A percentile compares a stretch with the other conserved stretches of the same genome.
These are phyloP conservation scores for Salicornia ramosissima DNA, from an alignment of 148 eudicot species.

Conservation along the genomic window DNA sequence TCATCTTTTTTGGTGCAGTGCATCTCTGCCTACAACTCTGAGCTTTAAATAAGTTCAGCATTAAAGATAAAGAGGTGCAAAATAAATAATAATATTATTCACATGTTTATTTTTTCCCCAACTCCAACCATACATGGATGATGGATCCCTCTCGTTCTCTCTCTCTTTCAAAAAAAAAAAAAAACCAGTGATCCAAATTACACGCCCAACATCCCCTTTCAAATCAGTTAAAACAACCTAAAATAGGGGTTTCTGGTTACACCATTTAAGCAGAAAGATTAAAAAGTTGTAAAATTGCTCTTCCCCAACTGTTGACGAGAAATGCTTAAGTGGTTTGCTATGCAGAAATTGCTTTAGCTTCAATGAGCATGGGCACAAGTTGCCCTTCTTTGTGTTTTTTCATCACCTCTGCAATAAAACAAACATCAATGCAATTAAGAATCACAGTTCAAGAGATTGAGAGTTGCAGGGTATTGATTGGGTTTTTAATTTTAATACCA, in stretches of 20 bases:
- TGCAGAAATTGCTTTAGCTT: conserved; percentile 41
- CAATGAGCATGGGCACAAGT: conserved; percentile 60
- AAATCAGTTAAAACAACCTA: background rate
- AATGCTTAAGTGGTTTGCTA: conserved; percentile 21
- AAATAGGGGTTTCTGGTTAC: background rate
- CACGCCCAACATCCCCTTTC: no score
- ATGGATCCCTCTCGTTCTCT: no score
- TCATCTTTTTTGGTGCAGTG: background rate
- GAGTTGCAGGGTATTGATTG: background rate
- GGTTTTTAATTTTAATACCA: conserved; percentile 21
- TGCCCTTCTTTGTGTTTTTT: conserved; percentile 46
- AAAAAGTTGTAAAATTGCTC: background rate
- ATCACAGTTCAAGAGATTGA: background rate
- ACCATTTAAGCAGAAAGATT: background rate
- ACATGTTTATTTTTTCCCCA: no score
- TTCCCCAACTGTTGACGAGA: background rate
- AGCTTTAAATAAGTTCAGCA: no score
- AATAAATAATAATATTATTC: no score
- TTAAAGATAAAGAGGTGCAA: no score
- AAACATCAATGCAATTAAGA: background rate
- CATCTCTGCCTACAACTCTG: no score
- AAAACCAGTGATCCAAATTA: no score
- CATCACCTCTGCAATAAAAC: conserved; percentile 41
- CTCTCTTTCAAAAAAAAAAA: no score
- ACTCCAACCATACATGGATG: no score